Evolutionary conservation across 176 grass and related monocot genomes (phyloP).

Genomic region (Oryza brachyantha): DNA sequence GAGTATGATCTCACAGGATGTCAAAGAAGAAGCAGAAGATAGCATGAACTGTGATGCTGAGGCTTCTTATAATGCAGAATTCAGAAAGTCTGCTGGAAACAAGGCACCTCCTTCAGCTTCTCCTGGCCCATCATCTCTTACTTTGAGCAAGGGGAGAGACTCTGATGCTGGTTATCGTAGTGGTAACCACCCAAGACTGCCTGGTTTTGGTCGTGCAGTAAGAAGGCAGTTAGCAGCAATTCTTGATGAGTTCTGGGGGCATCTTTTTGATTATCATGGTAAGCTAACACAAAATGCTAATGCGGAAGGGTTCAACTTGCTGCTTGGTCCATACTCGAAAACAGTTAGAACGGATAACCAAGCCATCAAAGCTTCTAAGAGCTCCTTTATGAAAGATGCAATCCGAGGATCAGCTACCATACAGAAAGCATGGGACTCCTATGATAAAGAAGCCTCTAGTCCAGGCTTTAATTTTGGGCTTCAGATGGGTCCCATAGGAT

Average conservation of each 20-base stretch:
- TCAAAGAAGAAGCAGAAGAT: constrained; percentile 33
- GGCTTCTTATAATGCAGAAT: constrained; percentile 23
- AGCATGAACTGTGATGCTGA: constrained; percentile 25
- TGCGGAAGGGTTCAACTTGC: constrained; percentile 24
- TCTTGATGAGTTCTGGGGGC: constrained; percentile 77
- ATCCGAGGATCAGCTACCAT: not conserved
- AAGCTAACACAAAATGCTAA: constrained; percentile 44
- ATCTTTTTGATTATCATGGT: constrained; percentile 75
- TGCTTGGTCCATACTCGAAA: constrained; percentile 52
- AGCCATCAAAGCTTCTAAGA: constrained; percentile 38
- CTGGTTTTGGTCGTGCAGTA: constrained; percentile 73
- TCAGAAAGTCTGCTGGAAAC: constrained; percentile 19
- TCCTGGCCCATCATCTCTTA: constrained; percentile 28
- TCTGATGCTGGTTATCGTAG: constrained; percentile 33
- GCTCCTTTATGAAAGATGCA: constrained; percentile 24
- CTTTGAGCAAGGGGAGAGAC: constrained; percentile 28
- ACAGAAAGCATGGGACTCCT: constrained; percentile 11
- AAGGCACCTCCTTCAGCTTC: constrained; percentile 10
- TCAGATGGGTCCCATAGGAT: constrained; percentile 35
- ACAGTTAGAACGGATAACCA: constrained; percentile 34
- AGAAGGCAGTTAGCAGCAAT: constrained; percentile 54
- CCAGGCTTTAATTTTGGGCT: constrained; percentile 29
- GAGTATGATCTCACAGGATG: constrained; percentile 18
- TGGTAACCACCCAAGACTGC: constrained; percentile 33
- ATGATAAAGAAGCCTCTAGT: constrained; percentile 19